Percentiles rank a stretch among this genome's conserved stretches.
These are phyloP conservation scores for Drechslerella stenobrocha DNA, from an alignment of 2,329 filamentous ascomycete species.

Conservation along the genomic window DNA sequence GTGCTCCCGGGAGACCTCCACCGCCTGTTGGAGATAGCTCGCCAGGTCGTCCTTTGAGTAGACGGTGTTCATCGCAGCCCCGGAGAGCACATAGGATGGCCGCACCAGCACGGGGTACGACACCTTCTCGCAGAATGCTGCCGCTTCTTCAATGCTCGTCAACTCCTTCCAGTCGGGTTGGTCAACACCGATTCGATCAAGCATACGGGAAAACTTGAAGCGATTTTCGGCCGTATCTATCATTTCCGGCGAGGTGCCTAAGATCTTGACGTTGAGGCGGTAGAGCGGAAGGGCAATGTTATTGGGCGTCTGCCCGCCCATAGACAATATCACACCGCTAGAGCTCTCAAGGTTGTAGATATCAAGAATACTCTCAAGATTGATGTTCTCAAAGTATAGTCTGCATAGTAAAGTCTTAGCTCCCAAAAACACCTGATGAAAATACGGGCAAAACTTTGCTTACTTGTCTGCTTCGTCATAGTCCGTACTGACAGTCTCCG, in stretches of 20 bases:
- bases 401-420: slow-evolving; percentile 10
- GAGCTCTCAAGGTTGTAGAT: slow-evolving; percentile 87
- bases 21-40: slow-evolving; percentile 84
- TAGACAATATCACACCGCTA: slow-evolving; percentile 84
- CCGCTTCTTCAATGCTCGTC: slow-evolving; percentile 89
- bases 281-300: slow-evolving; percentile 92
- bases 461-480: slow-evolving; percentile 86
- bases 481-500: slow-evolving; percentile 85
- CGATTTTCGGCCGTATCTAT: slow-evolving; percentile 96
- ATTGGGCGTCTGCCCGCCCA: slow-evolving; percentile 97
- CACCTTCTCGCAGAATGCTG: slow-evolving; percentile 81
- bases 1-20: slow-evolving; percentile 89
- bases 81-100: slow-evolving; percentile 94
- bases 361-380: slow-evolving; percentile 83
- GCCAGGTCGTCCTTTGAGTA: slow-evolving; percentile 93
- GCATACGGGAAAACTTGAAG: slow-evolving; percentile 98
- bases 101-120: slow-evolving; percentile 92
- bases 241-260: slow-evolving; percentile 98
- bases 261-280: slow-evolving; percentile 84
- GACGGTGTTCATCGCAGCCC: slow-evolving; percentile 98
- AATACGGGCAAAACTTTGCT: background rate
- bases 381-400: slow-evolving; percentile 96
- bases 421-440: background rate
- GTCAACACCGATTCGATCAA: slow-evolving; percentile 90
- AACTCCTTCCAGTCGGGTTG: slow-evolving; percentile 98